Conservation (phyloP, 192 early-diverging fungal genomes). For the Rhizophlyctis rosea region DNA sequence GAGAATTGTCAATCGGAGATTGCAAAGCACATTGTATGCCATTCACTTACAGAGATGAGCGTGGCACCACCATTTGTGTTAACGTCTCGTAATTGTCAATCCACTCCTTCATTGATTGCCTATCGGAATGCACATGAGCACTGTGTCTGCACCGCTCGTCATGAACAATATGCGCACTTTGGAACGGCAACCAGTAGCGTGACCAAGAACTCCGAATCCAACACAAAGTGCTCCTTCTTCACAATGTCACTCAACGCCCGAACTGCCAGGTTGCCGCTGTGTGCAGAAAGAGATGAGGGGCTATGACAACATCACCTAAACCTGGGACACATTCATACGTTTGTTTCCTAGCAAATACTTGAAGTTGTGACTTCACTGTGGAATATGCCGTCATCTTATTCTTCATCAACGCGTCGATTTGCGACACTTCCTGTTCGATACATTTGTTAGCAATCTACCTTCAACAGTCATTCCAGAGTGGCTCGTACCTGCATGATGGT, state of each 20-base stretch:
- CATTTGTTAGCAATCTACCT: background rate
- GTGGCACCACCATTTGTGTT: slow-evolving; percentile 93
- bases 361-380: slow-evolving; percentile 74
- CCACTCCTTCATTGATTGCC: slow-evolving; percentile 79
- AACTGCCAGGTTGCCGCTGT: slow-evolving; percentile 80
- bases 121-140: slow-evolving; percentile 15
- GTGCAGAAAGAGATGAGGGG: background rate
- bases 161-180: too few species aligned
- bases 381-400: slow-evolving; percentile 85
- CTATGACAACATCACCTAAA: slow-evolving; percentile 1
- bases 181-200: slow-evolving; percentile 95
- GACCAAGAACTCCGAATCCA: slow-evolving; percentile 90
- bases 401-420: slow-evolving; percentile 89
- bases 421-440: slow-evolving; percentile 70
- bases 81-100: slow-evolving; percentile 80
- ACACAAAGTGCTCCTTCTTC: slow-evolving; percentile 85
- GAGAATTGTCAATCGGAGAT: background rate
- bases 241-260: slow-evolving; percentile 82
- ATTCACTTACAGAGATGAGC: slow-evolving; percentile 74
- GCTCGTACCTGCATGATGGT: slow-evolving; percentile 68
- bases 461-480: background rate
- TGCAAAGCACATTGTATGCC: background rate
- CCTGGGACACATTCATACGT: slow-evolving; percentile 49
- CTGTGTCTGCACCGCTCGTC: background rate
- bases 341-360: slow-evolving; percentile 79